Evolutionary conservation across 1,284 basidiomycete genomes (phyloP).

Genomic region (Wallemia mellicola): DNA sequence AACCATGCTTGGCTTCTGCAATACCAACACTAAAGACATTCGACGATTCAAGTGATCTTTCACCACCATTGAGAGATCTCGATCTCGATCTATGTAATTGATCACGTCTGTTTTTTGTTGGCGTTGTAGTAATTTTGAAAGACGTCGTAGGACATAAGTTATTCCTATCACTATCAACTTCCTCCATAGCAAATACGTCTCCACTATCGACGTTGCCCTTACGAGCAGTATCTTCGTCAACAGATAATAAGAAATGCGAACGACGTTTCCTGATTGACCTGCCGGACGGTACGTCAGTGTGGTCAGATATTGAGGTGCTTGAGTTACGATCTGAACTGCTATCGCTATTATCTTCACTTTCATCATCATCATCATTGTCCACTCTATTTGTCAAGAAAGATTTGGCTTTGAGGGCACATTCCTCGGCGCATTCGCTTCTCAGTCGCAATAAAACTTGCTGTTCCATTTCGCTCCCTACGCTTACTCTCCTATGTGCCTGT

Average conservation of each 20-base stretch:
- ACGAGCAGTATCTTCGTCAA: background rate
- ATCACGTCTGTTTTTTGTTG: no score
- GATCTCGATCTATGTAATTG: slow-evolving; percentile 7
- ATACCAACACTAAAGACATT: background rate
- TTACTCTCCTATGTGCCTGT: background rate
- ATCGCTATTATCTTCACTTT: background rate
- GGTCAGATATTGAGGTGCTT: background rate
- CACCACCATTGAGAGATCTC: background rate
- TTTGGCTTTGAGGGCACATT: background rate
- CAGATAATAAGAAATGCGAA: background rate
- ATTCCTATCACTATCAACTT: slow-evolving; percentile 4
- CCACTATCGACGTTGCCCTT: slow-evolving; percentile 9
- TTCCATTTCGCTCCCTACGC: background rate
- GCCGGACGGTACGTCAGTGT: background rate
- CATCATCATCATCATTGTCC: background rate
- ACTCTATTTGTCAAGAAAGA: background rate
- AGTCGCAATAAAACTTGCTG: background rate
- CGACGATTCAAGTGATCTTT: background rate
- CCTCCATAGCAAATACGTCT: slow-evolving; percentile 20
- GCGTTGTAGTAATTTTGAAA: no score
- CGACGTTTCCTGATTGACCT: background rate
- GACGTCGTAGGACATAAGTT: no score
- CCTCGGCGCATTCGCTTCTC: background rate
- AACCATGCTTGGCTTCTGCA: background rate
- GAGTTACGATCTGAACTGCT: background rate